A percentile compares a stretch with the other conserved stretches of the same genome.
Conservation (phyloP, 495 filamentous ascomycete genomes). For the Margaritispora aquatica region DNA sequence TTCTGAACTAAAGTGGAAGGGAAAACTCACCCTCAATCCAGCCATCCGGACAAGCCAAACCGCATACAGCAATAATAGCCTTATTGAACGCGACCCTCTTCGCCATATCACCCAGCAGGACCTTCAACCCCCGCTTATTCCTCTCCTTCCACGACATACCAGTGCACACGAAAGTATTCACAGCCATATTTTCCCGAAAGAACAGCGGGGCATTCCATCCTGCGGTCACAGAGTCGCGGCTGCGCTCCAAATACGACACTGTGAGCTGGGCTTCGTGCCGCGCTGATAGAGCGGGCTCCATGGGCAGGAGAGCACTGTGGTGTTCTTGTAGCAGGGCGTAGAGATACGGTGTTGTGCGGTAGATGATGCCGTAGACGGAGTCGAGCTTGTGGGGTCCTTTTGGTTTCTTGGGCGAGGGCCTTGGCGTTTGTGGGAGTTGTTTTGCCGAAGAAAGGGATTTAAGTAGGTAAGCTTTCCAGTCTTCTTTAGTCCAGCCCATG, state of each 20-base stretch:
- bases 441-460: neutral
- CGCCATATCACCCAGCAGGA: neutral
- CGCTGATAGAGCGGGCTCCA: neutral
- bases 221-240: neutral
- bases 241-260: neutral
- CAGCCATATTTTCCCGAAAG: neutral
- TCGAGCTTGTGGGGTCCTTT: too few species aligned
- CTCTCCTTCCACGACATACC: neutral
- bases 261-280: too few species aligned
- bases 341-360: neutral
- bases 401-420: too few species aligned
- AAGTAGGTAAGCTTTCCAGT: too few species aligned
- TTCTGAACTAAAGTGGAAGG: neutral
- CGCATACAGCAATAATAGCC: neutral
- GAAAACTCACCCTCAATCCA: neutral
- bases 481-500: too few species aligned
- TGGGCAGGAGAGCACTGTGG: neutral
- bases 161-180: neutral
- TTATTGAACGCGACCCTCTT: neutral
- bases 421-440: neutral
- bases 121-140: neutral
- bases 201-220: neutral
- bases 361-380: neutral
- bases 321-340: neutral
- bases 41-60: neutral